Percentiles rank a stretch among this genome's conserved stretches.
These are phyloP conservation scores for Lipomyces chichibuensis DNA, from an alignment of 805 yeast genomes.

Conservation along the genomic window DNA sequence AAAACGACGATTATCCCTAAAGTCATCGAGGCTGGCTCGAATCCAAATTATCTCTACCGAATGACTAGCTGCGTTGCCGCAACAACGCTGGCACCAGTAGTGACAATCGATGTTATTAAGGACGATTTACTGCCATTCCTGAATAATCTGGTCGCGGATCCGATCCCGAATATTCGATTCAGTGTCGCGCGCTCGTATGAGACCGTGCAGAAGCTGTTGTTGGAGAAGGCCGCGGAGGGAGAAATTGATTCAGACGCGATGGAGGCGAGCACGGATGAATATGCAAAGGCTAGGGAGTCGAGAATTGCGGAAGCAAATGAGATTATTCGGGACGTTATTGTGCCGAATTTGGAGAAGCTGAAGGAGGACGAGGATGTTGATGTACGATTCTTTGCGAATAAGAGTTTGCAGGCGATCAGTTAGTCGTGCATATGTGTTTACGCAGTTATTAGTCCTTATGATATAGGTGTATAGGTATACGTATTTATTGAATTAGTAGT, in stretches of 20 bases:
- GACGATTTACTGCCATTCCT: slow-evolving; percentile 79
- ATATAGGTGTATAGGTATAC: slow-evolving; percentile 1
- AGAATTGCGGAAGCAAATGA: slow-evolving; percentile 35
- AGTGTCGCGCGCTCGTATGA: slow-evolving; percentile 87
- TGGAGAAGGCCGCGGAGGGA: slow-evolving; percentile 36
- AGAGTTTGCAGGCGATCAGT: slow-evolving; percentile 29
- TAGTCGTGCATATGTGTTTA: slow-evolving; percentile 8
- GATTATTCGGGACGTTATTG: slow-evolving; percentile 52
- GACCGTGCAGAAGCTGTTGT: slow-evolving; percentile 59
- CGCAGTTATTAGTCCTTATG: background rate
- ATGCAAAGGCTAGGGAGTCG: slow-evolving; percentile 3
- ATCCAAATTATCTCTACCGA: slow-evolving; percentile 81
- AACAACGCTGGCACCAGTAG: slow-evolving; percentile 76
- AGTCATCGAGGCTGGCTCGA: slow-evolving; percentile 60
- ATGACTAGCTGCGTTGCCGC: slow-evolving; percentile 88
- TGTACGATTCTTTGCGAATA: slow-evolving; percentile 77
- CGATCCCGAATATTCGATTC: slow-evolving; percentile 93
- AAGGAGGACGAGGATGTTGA: slow-evolving; percentile 79
- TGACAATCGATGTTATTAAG: slow-evolving; percentile 59
- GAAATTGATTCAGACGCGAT: slow-evolving; percentile 30
- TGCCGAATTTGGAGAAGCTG: slow-evolving; percentile 69
- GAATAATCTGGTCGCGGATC: slow-evolving; percentile 68
- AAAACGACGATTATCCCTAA: slow-evolving; percentile 78
- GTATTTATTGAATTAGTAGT: background rate
- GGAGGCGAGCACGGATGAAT: slow-evolving; percentile 29